Conservation (phyloP, 331 rosid genomes). For the Acacia pycnantha region DNA sequence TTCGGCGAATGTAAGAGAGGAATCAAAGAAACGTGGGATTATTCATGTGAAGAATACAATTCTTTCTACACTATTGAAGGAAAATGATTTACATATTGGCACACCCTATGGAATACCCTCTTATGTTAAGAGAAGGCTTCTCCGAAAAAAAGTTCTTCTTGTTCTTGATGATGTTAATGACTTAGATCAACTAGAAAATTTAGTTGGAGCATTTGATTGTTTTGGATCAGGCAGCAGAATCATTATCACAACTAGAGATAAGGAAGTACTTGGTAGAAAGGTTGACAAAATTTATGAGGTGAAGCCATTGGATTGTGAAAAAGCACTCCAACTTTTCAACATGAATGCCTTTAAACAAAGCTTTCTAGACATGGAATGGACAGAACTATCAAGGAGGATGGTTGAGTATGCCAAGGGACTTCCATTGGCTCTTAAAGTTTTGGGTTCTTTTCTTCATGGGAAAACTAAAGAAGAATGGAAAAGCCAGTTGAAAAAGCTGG, state of each 20-base stretch:
- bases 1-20: conserved; percentile 36
- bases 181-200: conserved; percentile 22
- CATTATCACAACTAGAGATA: conserved; percentile 41
- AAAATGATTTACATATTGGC: conserved; percentile 19
- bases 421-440: conserved; percentile 42
- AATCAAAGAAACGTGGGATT: conserved; percentile 26
- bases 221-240: conserved; percentile 40
- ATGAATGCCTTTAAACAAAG: conserved; percentile 29
- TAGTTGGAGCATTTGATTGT: conserved; percentile 34
- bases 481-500: conserved; percentile 32
- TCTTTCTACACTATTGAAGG: conserved; percentile 21
- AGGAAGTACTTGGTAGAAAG: conserved; percentile 20
- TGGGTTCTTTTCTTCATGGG: conserved; percentile 33
- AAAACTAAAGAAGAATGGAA: conserved; percentile 38
- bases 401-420: conserved; percentile 35
- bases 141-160: conserved; percentile 35
- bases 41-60: conserved; percentile 24
- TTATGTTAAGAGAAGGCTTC: conserved; percentile 28
- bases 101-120: conserved; percentile 26
- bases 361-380: conserved; percentile 25
- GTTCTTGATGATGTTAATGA: conserved; percentile 45
- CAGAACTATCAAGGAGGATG: conserved; percentile 32
- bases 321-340: conserved; percentile 34
- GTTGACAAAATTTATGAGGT: conserved; percentile 28
- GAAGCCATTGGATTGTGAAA: conserved; percentile 20